These are phyloP conservation scores for Brassica rapa DNA, from an alignment of 345 rosid species.

Conservation along the genomic window DNA sequence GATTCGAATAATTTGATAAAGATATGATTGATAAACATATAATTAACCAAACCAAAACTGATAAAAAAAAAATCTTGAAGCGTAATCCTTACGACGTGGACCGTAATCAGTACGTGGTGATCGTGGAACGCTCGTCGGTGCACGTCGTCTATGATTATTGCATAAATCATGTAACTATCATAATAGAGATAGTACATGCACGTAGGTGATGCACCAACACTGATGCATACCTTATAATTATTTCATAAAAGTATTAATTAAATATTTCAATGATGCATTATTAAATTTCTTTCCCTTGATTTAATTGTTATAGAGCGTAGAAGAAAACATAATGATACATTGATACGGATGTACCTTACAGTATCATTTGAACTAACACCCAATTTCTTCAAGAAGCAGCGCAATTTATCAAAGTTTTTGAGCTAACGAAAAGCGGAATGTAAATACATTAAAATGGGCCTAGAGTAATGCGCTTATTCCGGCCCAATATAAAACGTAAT, in stretches of 20 bases:
- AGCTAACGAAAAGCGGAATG: background rate
- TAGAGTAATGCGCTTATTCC: background rate
- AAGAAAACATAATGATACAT: background rate
- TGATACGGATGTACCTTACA: background rate
- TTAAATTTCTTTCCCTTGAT: background rate
- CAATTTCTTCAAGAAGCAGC: background rate
- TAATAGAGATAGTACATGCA: constrained; percentile 26
- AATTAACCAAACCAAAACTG: background rate
- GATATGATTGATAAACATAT: background rate
- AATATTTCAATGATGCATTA: background rate
- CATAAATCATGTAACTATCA: constrained; percentile 34
- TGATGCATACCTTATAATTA: background rate
- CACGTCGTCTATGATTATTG: constrained; percentile 41
- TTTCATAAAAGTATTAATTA: background rate
- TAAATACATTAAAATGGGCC: background rate
- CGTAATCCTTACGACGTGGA: constrained; percentile 32
- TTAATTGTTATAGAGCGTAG: background rate
- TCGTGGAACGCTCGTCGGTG: constrained; percentile 38
- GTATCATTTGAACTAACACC: background rate
- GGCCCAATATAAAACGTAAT: background rate
- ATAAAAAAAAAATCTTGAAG: background rate
- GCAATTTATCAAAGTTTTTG: background rate
- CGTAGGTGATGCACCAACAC: constrained; percentile 12
- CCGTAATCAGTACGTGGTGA: constrained; percentile 35
- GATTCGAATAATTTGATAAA: constrained; percentile 12